A percentile compares a stretch with the other conserved stretches of the same genome.
These are phyloP conservation scores for Boletus insuetus DNA, from an alignment of 768 basidiomycete species.

Conservation along the genomic window DNA sequence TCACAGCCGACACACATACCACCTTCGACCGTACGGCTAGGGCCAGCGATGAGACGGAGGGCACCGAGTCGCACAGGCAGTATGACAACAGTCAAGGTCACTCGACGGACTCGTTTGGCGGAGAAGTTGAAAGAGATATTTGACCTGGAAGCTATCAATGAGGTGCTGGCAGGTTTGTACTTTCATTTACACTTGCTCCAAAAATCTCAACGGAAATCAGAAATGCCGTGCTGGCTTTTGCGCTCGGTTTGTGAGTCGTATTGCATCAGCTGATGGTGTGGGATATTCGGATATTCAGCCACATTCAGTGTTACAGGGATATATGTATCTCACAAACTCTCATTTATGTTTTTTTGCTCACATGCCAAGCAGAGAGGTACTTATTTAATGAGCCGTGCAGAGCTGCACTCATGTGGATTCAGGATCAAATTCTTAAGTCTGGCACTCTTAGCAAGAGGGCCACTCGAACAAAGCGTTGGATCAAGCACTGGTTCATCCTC, in stretches of 20 bases:
- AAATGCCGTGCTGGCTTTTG: conserved; percentile 93
- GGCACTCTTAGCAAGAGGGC: conserved; percentile 88
- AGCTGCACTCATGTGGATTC: conserved; percentile 13
- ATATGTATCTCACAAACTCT: conserved; percentile 93
- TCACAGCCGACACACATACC: conserved; percentile 1
- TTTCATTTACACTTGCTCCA: background rate
- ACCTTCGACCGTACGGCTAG: conserved; percentile 15
- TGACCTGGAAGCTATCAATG: conserved; percentile 72
- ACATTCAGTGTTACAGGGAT: conserved; percentile 83
- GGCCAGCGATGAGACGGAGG: conserved; percentile 22
- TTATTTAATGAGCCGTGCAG: conserved; percentile 8
- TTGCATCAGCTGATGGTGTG: background rate
- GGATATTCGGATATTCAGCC: conserved; percentile 5
- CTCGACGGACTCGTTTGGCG: conserved; percentile 71
- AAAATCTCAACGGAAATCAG: conserved; percentile 36
- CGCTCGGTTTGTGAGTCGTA: conserved; percentile 77
- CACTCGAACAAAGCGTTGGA: conserved; percentile 86
- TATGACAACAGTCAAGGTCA: conserved; percentile 68
- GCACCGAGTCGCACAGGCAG: conserved; percentile 49
- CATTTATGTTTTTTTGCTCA: conserved; percentile 97
- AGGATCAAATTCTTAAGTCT: conserved; percentile 93
- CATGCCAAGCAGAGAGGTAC: conserved; percentile 85
- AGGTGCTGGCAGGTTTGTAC: conserved; percentile 76
- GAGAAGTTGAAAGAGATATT: conserved; percentile 90
- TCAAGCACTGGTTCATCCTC: conserved; percentile 94